Conservation (phyloP, 73 alveolate genomes). For the Paramecium pentaurelia region DNA sequence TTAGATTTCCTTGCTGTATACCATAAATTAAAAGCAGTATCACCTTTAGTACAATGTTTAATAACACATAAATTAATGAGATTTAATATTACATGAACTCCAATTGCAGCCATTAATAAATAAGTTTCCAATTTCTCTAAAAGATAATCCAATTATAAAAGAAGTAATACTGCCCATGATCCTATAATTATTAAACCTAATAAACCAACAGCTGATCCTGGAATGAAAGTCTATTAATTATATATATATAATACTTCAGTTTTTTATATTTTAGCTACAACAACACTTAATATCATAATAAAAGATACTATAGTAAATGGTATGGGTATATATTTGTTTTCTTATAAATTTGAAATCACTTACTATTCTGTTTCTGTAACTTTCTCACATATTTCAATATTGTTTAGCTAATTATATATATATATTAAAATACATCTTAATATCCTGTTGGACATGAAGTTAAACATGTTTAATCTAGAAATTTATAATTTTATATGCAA, state of each 20-base stretch:
- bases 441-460: constrained; percentile 32
- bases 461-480: background rate
- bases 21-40: background rate
- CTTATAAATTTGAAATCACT: background rate
- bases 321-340: background rate
- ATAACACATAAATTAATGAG: background rate
- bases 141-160: background rate
- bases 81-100: background rate
- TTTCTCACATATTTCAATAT: background rate
- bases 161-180: background rate
- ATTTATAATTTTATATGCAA: background rate
- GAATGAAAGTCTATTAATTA: background rate
- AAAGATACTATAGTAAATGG: constrained; percentile 29
- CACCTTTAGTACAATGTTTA: background rate
- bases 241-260: background rate
- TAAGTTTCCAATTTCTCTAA: background rate
- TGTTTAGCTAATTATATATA: background rate
- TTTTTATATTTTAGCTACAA: constrained; percentile 21
- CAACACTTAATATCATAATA: background rate
- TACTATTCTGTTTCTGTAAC: background rate
- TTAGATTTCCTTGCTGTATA: constrained; percentile 1
- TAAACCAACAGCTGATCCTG: constrained; percentile 41
- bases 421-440: background rate
- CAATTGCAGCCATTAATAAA: background rate
- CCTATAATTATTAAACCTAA: background rate